phyloP scores from a whole-genome alignment of 1,284 basidiomycete species.

The Phylloporus sp. region DNA sequence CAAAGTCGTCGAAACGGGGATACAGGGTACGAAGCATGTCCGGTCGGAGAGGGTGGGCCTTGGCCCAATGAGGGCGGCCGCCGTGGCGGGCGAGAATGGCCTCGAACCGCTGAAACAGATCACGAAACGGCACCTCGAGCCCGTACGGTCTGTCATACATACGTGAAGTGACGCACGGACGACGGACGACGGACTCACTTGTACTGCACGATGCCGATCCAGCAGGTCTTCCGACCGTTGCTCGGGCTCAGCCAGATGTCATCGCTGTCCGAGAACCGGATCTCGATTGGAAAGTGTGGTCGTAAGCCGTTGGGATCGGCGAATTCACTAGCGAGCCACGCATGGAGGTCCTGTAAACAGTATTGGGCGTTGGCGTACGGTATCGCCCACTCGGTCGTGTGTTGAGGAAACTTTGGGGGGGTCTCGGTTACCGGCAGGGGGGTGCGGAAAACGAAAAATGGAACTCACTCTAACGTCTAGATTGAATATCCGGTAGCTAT shows the following conservation, averaged over 20 bases:
- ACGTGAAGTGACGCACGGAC: slow-evolving; percentile 9
- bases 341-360: slow-evolving; percentile 76
- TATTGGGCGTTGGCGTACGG: slow-evolving; percentile 67
- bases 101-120: slow-evolving; percentile 84
- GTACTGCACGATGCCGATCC: slow-evolving; percentile 97
- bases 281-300: slow-evolving; percentile 93
- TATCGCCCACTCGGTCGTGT: slow-evolving; percentile 94
- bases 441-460: too few relatives aligned
- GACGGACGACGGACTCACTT: slow-evolving; percentile 55
- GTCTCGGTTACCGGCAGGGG: slow-evolving; percentile 14
- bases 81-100: slow-evolving; percentile 71
- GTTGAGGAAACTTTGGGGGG: slow-evolving; percentile 68
- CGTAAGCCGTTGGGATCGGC: slow-evolving; percentile 73
- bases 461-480: slow-evolving; percentile 75
- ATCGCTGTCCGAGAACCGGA: slow-evolving; percentile 88
- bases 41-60: slow-evolving; percentile 82
- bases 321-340: slow-evolving; percentile 77
- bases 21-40: slow-evolving; percentile 73
- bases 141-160: slow-evolving; percentile 77
- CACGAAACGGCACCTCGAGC: slow-evolving; percentile 84
- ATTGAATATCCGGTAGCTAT: slow-evolving; percentile 82
- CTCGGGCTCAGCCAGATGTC: slow-evolving; percentile 95
- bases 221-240: slow-evolving; percentile 80
- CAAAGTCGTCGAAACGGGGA: slow-evolving; percentile 85
- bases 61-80: slow-evolving; percentile 97